Conservation (phyloP, 257 asterid species). For the Apocynum venetum region DNA sequence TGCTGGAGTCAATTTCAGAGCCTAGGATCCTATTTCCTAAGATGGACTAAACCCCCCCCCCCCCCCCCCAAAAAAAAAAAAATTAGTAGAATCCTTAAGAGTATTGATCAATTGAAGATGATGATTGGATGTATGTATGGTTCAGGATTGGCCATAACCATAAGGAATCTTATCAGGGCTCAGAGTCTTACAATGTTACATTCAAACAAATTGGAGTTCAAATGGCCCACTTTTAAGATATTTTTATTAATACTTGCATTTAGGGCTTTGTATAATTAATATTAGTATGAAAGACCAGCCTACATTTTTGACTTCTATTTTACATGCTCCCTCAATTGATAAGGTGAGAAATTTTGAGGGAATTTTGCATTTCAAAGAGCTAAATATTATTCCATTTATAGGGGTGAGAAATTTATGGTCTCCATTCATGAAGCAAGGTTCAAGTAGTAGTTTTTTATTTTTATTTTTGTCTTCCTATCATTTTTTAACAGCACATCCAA, state of each 20-base stretch:
- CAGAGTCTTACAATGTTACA: background rate
- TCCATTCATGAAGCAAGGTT: too few species aligned
- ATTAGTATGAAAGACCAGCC: conserved; percentile 10
- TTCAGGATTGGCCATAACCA: conserved; percentile 20
- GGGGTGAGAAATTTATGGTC: too few species aligned
- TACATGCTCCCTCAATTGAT: background rate
- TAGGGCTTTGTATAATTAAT: background rate
- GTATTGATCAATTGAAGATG: background rate
- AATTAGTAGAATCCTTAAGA: background rate
- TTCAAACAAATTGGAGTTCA: background rate
- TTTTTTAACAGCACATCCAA: too few species aligned
- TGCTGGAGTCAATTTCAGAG: conserved; percentile 13
- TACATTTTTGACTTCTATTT: conserved; percentile 15
- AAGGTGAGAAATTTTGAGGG: too few species aligned
- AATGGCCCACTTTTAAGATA: conserved; percentile 14
- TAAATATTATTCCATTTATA: too few species aligned
- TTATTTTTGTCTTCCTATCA: too few species aligned
- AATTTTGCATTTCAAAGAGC: too few species aligned
- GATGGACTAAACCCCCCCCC: conserved; percentile 15
- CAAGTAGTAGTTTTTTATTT: too few species aligned
- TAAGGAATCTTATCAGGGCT: conserved; percentile 16
- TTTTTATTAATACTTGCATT: background rate
- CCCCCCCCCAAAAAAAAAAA: background rate
- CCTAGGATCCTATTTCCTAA: conserved; percentile 20
- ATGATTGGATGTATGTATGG: conserved; percentile 25